These are phyloP conservation scores for Fraxinus nigra DNA, from an alignment of 305 asterid species.

Conservation along the genomic window DNA sequence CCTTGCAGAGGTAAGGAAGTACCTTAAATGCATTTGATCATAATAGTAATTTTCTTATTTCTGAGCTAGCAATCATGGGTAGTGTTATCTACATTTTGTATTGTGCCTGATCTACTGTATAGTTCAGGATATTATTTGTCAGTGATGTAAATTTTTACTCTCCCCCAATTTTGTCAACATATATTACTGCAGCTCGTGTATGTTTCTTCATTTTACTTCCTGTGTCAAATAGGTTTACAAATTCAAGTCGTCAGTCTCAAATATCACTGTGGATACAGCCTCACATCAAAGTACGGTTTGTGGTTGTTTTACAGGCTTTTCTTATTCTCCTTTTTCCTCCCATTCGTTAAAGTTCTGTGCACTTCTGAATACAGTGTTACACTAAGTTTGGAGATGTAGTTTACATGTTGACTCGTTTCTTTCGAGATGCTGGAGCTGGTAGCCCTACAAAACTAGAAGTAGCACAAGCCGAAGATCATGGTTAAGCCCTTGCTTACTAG, in stretches of 20 bases:
- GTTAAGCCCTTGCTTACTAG: slow-evolving; percentile 32
- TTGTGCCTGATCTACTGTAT: slow-evolving; percentile 3
- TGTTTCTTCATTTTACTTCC: slow-evolving; percentile 11
- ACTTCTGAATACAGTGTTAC: slow-evolving; percentile 63
- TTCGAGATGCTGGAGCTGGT: slow-evolving; percentile 59
- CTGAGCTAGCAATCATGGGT: not conserved
- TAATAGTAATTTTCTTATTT: not conserved
- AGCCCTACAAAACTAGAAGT: slow-evolving; percentile 61
- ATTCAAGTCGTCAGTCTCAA: slow-evolving; percentile 73
- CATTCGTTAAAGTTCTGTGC: slow-evolving; percentile 5
- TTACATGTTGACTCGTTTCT: slow-evolving; percentile 82
- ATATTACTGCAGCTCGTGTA: not conserved
- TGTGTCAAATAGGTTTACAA: slow-evolving; percentile 54
- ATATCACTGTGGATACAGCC: slow-evolving; percentile 92
- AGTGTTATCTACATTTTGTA: not conserved
- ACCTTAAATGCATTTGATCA: not conserved
- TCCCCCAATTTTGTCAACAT: not conserved
- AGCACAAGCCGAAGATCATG: slow-evolving; percentile 37
- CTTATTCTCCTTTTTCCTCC: slow-evolving; percentile 18
- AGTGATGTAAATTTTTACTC: slow-evolving; percentile 12
- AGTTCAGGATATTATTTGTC: slow-evolving; percentile 7
- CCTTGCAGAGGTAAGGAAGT: not conserved
- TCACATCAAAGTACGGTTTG: slow-evolving; percentile 71
- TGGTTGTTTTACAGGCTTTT: slow-evolving; percentile 20
- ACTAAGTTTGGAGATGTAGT: slow-evolving; percentile 88